Conservation (phyloP, 2,329 filamentous ascomycete genomes). For the Venturia pyrina region DNA sequence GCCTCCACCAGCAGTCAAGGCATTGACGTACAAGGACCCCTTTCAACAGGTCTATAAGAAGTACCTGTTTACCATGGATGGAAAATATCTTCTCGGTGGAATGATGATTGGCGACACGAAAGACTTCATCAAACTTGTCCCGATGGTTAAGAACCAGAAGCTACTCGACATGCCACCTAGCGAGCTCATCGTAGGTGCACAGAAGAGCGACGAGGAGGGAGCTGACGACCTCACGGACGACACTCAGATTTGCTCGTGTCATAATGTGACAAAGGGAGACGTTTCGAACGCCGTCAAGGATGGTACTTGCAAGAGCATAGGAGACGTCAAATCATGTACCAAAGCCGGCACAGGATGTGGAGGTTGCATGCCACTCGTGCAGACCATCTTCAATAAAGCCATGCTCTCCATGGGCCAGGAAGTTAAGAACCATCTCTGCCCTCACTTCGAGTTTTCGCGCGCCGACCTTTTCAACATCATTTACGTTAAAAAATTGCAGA, state of each 20-base stretch:
- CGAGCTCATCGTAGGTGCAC: conserved; percentile 72
- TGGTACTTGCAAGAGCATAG: conserved; percentile 70
- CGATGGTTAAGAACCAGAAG: conserved; percentile 78
- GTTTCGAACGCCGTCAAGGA: conserved; percentile 63
- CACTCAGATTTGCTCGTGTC: conserved; percentile 84
- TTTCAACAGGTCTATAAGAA: conserved; percentile 89
- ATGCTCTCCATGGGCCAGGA: conserved; percentile 80
- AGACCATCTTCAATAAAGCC: conserved; percentile 80
- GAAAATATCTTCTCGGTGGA: conserved; percentile 82
- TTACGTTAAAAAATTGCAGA: conserved; percentile 67
- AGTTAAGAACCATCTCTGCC: conserved; percentile 76
- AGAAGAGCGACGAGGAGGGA: conserved; percentile 62
- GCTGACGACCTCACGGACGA: conserved; percentile 62
- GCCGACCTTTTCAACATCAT: conserved; percentile 87
- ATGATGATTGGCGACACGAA: conserved; percentile 96
- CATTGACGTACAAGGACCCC: conserved; percentile 79
- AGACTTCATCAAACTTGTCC: conserved; percentile 82
- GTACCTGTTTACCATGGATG: conserved; percentile 81
- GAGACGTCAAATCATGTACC: conserved; percentile 78
- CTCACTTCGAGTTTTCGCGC: conserved; percentile 74
- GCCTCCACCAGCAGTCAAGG: conserved; percentile 58
- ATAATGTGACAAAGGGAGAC: conserved; percentile 84
- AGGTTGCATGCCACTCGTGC: conserved; percentile 80
- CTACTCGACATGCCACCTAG: conserved; percentile 66
- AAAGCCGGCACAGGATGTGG: conserved; percentile 88